phyloP scores from a whole-genome alignment of 352 stramenopile species.

The Phytopythium montanum region DNA sequence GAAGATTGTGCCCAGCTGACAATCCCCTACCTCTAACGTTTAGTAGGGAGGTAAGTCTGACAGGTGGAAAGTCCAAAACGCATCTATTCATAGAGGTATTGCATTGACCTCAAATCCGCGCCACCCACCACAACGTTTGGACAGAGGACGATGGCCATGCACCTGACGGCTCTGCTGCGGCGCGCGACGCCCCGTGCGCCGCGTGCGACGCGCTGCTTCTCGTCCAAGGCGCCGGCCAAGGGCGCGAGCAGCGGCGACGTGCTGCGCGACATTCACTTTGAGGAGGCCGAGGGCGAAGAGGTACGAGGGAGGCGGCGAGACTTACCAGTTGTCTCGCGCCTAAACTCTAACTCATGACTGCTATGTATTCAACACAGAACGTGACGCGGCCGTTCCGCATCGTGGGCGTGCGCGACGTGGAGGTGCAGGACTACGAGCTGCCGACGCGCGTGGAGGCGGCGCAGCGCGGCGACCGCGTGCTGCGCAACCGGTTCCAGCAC shows the following conservation, averaged over 20 bases:
- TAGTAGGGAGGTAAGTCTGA: no score
- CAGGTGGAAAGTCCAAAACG: no score
- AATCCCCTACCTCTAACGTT: no score
- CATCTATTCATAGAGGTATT: no score
- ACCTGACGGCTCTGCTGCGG: conserved; percentile 1
- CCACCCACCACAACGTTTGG: background rate
- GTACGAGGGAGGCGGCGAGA: conserved; percentile 15
- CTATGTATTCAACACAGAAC: conserved; percentile 11
- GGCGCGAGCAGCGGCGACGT: conserved; percentile 2
- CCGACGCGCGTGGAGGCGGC: conserved; percentile 63
- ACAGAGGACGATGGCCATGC: background rate
- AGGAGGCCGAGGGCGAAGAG: conserved; percentile 54
- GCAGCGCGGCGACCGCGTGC: conserved; percentile 41
- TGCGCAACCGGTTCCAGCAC: conserved; percentile 75
- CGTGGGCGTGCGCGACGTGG: conserved; percentile 74
- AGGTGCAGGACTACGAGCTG: conserved; percentile 77
- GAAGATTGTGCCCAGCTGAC: no score
- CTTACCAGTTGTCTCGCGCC: conserved; percentile 11
- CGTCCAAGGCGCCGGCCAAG: background rate
- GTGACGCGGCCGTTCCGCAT: conserved; percentile 61
- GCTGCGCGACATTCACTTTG: conserved; percentile 71
- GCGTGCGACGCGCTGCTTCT: background rate
- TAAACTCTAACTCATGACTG: no score
- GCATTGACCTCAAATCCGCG: background rate
- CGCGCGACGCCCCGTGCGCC: background rate